Base-by-base conservation (phyloP, 2,329 filamentous ascomycete species). In the Didymella pomorum region DNA sequence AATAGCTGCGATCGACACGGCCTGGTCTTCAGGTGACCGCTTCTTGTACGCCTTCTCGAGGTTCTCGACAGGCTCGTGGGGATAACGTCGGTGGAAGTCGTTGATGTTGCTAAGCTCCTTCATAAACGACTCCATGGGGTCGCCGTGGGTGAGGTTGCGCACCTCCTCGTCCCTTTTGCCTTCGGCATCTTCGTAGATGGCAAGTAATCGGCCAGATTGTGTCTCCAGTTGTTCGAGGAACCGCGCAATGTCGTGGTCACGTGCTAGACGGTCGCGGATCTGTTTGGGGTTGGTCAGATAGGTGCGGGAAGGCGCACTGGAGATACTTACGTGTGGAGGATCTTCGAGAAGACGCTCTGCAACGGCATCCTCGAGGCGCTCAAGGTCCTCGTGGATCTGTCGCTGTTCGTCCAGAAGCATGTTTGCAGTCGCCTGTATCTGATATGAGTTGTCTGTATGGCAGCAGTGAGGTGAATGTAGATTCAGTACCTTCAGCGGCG, bases 341-440 rank as follows among this genome's bases (percentile, higher is more conserved):
- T 98, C 93, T 66, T 97, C 92, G 62, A 88, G 84, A 60, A 96
- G 87, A 71, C 93, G 90, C 80, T 98, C 93, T 53, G 92, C 90
- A 71, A 97, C 90, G 52, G 91, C 95, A 77, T 97, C 92, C 80
- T 99, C 95, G 59, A 99, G 86, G 64, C 95, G 89, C 84, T 99
- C 95, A 49, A 99, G 82, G 79, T 99, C 95, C 86, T 99, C 95
- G 71, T 97, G 93, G 70, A 97, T 87, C 72, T 92, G 93, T 70
- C 95, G 87, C 80, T 98, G 90, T 70, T 98, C 93, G 82, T 99
- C 96, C 64, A 97, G 81, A 67, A 96, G 82, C 93, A 97, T 87
- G 35, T 42, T 75, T 65, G 63, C 62, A 51, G 55, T 64, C 68
- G 66, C 67, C 63, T 69, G 46, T 56, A 52, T 43, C 26, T 43